Conservation (phyloP, 2,329 filamentous ascomycete genomes). For the Alternaria arborescens region DNA sequence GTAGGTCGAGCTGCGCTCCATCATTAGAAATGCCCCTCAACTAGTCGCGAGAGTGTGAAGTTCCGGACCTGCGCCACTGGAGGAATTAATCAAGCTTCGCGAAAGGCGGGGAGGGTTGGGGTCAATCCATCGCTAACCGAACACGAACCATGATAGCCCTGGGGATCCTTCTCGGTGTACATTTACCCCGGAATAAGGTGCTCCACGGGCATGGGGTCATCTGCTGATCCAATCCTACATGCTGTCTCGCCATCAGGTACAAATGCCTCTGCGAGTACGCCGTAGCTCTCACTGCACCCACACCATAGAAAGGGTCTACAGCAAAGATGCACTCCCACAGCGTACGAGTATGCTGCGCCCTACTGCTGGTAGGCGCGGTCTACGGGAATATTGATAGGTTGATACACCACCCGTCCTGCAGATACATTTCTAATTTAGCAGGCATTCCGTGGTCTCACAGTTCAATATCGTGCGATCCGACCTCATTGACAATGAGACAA, state of each 20-base stretch:
- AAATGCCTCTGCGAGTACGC: neutral
- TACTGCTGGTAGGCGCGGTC: slow-evolving; percentile 6
- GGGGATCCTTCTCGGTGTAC: slow-evolving; percentile 22
- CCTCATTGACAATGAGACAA: slow-evolving; percentile 51
- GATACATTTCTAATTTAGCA: neutral
- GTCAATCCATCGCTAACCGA: slow-evolving; percentile 1
- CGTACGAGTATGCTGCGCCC: neutral
- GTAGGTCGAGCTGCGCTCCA: too few relatives aligned
- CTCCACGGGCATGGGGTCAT: slow-evolving; percentile 1
- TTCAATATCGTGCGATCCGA: slow-evolving; percentile 30
- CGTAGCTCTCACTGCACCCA: neutral
- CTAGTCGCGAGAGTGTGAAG: neutral
- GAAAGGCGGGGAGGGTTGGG: neutral
- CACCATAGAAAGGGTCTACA: neutral
- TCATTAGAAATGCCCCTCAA: too few relatives aligned
- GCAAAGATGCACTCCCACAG: neutral
- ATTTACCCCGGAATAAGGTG: slow-evolving; percentile 20
- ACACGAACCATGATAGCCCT: slow-evolving; percentile 7
- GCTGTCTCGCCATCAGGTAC: neutral
- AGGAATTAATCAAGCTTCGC: slow-evolving; percentile 5
- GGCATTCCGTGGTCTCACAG: slow-evolving; percentile 28
- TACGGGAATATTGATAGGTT: slow-evolving; percentile 29
- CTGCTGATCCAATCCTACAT: neutral
- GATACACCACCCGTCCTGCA: neutral
- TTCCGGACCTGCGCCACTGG: neutral